Evolutionary conservation across 768 basidiomycete species (phyloP), one percentile per base, ranked within the genome.

Genomic region (Clavaria fumosa): DNA sequence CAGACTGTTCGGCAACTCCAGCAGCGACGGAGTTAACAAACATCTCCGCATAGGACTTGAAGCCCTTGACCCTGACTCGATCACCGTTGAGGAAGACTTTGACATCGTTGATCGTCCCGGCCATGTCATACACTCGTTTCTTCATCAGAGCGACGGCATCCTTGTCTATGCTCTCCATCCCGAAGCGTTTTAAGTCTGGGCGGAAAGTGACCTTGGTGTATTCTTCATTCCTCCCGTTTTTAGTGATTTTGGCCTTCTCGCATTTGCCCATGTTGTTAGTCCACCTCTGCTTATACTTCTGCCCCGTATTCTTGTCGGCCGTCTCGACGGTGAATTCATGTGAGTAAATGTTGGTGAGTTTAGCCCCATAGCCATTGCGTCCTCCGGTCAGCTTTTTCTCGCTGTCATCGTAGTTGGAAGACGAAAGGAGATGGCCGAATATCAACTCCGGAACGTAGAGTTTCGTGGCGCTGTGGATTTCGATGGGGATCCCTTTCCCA

Each of bases 351-450:
- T 99, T 97, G 37, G 95, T 82, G 28, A 99, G 70, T 55, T 99
- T 99, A 37, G 95, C 95, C 49, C 95, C 95, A 51, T 88, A 97
- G 51, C 95, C 95, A 50, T 99, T 99, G 51, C 95, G 77, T 56
- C 95, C 95, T 58, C 95, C 95, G 0, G 90, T 96, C 34, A 97
- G 70, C 60, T 95, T 96, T 70, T 90, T 95, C 63, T 99, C 91
- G 56, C 90, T 82, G 49, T 99, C 95, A 56, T 99, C 93, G 51
- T 93, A 97, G 64, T 97, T 97, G 31, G 89, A 93, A 7, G 81
- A 85, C 1, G 93, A 84, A 17, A 96, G 67, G 12, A 99, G 69
- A 53, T 95, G 79, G 4, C 95, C 95, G 48, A 99, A 99, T 49
- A 99, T 96, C 43, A 99, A 68, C 53, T 97, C 88, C 0, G 95